Evolutionary conservation across 768 basidiomycete genomes (phyloP).

Genomic region (Amanita phalloides): DNA sequence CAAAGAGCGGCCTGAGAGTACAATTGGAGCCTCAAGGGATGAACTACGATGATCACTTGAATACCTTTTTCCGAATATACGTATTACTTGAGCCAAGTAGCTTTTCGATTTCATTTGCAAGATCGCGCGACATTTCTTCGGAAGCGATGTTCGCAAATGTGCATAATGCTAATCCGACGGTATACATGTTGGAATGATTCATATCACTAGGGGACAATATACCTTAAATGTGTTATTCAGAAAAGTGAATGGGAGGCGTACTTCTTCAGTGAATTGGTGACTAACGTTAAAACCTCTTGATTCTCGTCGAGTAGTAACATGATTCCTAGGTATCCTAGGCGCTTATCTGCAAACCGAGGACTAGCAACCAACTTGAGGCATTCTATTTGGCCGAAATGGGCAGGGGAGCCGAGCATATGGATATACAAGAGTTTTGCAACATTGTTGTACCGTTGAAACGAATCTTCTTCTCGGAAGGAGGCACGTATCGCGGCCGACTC

Average conservation of each 20-base stretch:
- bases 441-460: slow-evolving; percentile 91
- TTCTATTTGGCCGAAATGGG: slow-evolving; percentile 99
- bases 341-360: slow-evolving; percentile 92
- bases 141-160: slow-evolving; percentile 99
- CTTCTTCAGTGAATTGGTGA: slow-evolving; percentile 99
- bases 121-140: slow-evolving; percentile 98
- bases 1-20: slow-evolving; percentile 77
- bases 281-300: slow-evolving; percentile 92
- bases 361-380: slow-evolving; percentile 92
- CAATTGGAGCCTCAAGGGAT: slow-evolving; percentile 3
- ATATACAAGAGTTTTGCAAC: slow-evolving; percentile 97
- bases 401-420: slow-evolving; percentile 97
- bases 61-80: slow-evolving; percentile 97
- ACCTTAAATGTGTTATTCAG: slow-evolving; percentile 7
- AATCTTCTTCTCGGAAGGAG: slow-evolving; percentile 95
- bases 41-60: slow-evolving; percentile 8
- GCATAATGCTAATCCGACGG: slow-evolving; percentile 91
- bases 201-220: slow-evolving; percentile 60
- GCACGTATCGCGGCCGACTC: slow-evolving; percentile 96
- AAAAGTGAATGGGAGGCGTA: slow-evolving; percentile 23
- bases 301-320: slow-evolving; percentile 97
- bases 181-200: slow-evolving; percentile 99
- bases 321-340: slow-evolving; percentile 93
- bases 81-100: slow-evolving; percentile 94
- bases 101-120: slow-evolving; percentile 97